Evolutionary conservation across 106 monocot species (phyloP).

Genomic region (Vanilla planifolia): DNA sequence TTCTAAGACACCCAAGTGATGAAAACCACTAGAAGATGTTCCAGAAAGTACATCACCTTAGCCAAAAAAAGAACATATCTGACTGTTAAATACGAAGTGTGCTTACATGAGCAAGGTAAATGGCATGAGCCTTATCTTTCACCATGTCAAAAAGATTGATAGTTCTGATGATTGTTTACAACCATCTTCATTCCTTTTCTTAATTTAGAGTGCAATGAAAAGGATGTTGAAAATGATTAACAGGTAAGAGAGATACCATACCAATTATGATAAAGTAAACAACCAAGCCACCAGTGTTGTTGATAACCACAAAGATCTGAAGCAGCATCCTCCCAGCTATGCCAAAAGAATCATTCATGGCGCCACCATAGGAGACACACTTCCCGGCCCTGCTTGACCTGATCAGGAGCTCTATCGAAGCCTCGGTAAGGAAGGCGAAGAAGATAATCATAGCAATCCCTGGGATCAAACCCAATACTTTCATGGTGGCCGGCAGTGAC

Average conservation of each 20-base stretch:
- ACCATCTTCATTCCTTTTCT: too few relatives aligned
- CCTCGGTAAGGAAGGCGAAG: constrained; percentile 67
- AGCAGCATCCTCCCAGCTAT: constrained; percentile 54
- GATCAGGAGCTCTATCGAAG: constrained; percentile 79
- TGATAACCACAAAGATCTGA: constrained; percentile 76
- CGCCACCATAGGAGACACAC: constrained; percentile 53
- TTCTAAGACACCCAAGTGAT: constrained; percentile 81
- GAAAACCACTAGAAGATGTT: constrained; percentile 57
- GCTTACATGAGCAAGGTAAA: too few relatives aligned
- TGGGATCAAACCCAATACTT: constrained; percentile 71
- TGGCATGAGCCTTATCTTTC: too few relatives aligned
- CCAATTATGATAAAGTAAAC: constrained; percentile 98
- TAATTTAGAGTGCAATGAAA: too few relatives aligned
- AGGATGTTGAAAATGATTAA: too few relatives aligned
- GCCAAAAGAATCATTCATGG: constrained; percentile 85
- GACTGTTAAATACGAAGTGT: too few relatives aligned
- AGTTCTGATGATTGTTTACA: too few relatives aligned
- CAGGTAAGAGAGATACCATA: constrained; percentile 23
- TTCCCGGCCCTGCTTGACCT: constrained; percentile 61
- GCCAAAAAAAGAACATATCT: not conserved
- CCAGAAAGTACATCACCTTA: constrained; percentile 92
- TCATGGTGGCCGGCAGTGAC: constrained; percentile 90
- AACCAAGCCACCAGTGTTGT: constrained; percentile 68
- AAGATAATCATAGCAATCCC: constrained; percentile 69
- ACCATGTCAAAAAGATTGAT: too few relatives aligned